Evolutionary conservation across 352 stramenopile genomes (phyloP).

Genomic region (Globisporangium abappressorium): DNA sequence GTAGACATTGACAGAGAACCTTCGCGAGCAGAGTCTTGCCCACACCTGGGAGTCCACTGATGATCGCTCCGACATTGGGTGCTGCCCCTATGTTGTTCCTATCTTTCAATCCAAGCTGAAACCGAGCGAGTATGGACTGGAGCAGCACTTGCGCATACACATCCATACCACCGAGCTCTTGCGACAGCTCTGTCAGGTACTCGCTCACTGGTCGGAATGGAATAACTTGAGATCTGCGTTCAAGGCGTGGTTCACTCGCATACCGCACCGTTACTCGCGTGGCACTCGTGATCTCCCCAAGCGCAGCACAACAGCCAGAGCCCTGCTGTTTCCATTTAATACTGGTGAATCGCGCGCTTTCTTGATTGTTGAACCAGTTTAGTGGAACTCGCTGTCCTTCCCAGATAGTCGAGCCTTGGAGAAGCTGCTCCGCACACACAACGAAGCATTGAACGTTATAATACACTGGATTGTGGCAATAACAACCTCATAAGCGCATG

Average conservation of each 20-base stretch:
- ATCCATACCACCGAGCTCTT: constrained; percentile 37
- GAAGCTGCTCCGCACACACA: constrained; percentile 17
- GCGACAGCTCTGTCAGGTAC: constrained; percentile 31
- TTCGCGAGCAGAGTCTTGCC: constrained; percentile 68
- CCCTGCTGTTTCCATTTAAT: constrained; percentile 26
- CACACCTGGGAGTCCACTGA: constrained; percentile 66
- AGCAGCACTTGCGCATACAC: constrained; percentile 36
- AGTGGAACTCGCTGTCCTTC: constrained; percentile 25
- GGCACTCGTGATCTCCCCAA: constrained; percentile 24
- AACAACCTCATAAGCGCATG: background rate
- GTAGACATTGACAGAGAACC: constrained; percentile 34
- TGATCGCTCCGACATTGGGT: constrained; percentile 52
- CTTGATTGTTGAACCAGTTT: constrained; percentile 44
- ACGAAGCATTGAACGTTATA: background rate
- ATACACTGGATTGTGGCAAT: background rate
- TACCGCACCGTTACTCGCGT: constrained; percentile 37
- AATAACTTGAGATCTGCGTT: background rate
- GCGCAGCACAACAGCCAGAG: constrained; percentile 33
- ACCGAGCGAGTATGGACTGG: constrained; percentile 34
- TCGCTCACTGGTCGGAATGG: constrained; percentile 25
- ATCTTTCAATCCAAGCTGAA: constrained; percentile 10
- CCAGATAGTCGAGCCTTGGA: constrained; percentile 50
- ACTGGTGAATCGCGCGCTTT: constrained; percentile 30
- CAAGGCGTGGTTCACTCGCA: background rate
- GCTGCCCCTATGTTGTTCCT: constrained; percentile 4